Conservation (phyloP, 306 rosid genomes). For the Cicer judaicum region DNA sequence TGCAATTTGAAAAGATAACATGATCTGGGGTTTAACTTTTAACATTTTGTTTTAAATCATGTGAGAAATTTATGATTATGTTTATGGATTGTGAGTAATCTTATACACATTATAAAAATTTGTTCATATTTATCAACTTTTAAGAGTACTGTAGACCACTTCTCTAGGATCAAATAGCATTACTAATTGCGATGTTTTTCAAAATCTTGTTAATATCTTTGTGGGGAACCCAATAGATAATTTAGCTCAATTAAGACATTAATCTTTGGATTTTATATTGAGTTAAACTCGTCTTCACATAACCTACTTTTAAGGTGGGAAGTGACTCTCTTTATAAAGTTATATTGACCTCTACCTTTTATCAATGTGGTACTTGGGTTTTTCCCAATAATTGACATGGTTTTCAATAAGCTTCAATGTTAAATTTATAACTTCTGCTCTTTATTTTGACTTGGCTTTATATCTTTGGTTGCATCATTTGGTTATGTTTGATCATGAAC, state of each 20-base stretch:
- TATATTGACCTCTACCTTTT: too few species aligned
- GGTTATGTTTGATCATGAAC: slow-evolving; percentile 16
- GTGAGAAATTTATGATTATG: not conserved
- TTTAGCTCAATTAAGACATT: too few species aligned
- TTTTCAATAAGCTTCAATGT: slow-evolving; percentile 16
- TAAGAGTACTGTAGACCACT: not conserved
- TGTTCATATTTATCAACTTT: not conserved
- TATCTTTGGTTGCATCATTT: slow-evolving; percentile 8
- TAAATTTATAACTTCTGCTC: not conserved
- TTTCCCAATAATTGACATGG: not conserved
- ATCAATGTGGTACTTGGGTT: too few species aligned
- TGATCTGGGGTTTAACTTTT: not conserved
- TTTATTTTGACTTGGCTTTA: slow-evolving; percentile 1
- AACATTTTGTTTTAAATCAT: not conserved
- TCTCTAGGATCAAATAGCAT: not conserved
- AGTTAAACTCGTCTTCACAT: too few species aligned
- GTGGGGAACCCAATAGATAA: slow-evolving; percentile 32
- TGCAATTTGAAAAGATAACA: not conserved
- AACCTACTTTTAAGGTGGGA: too few species aligned
- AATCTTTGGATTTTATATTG: too few species aligned
- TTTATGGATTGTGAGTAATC: not conserved
- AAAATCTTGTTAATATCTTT: too few species aligned
- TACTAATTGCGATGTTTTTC: too few species aligned
- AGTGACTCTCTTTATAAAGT: too few species aligned
- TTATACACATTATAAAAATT: not conserved